phyloP scores from a whole-genome alignment of 129 eudicot genomes.

The Artemisia argyi region DNA sequence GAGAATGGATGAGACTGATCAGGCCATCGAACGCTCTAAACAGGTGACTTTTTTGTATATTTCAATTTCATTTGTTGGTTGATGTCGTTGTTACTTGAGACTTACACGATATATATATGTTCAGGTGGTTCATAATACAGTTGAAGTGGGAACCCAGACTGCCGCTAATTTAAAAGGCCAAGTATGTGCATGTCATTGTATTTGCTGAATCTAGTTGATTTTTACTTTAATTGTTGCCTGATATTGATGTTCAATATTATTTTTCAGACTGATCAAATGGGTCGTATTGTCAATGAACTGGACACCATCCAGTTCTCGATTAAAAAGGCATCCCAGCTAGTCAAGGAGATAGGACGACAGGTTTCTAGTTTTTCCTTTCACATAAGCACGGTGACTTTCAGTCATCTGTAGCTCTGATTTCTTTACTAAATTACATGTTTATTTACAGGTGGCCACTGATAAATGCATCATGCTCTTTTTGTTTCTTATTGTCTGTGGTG shows the following conservation, averaged over 20 bases:
- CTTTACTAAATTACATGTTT: not conserved
- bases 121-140: constrained; percentile 92
- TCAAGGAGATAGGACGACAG: constrained; percentile 98
- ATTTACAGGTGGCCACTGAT: constrained; percentile 89
- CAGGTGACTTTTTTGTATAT: constrained; percentile 38
- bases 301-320: constrained; percentile 95
- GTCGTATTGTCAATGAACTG: constrained; percentile 84
- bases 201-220: constrained; percentile 4
- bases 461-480: constrained; percentile 96
- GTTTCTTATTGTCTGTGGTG: constrained; percentile 81
- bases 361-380: constrained; percentile 29
- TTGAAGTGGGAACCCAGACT: constrained; percentile 97
- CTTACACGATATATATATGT: constrained; percentile 20
- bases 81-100: not conserved
- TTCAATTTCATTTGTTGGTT: not conserved
- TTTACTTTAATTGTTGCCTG: not conserved
- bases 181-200: constrained; percentile 39
- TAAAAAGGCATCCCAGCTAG: constrained; percentile 96
- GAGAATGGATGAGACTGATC: constrained; percentile 97
- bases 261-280: constrained; percentile 95
- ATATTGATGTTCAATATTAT: not conserved
- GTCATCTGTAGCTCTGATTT: not conserved
- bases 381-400: too few relatives aligned
- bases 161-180: constrained; percentile 89
- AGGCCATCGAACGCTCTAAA: constrained; percentile 96